Evolutionary conservation across 345 rosid genomes (phyloP).

Genomic region (Salix brachista): DNA sequence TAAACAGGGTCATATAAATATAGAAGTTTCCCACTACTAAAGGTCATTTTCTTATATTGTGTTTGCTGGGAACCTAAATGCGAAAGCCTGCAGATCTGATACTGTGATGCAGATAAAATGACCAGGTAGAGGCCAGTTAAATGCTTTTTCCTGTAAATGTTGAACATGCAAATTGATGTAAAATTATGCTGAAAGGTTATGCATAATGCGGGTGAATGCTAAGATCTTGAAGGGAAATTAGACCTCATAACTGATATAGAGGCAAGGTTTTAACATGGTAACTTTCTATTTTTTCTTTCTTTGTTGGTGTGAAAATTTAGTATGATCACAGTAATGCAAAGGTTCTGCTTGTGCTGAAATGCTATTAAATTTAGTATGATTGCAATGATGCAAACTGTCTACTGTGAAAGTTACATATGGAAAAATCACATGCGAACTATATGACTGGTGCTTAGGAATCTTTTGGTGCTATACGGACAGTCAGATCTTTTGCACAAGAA

Average conservation of each 20-base stretch:
- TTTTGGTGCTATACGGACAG: slow-evolving; percentile 92
- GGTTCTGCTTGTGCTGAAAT: not conserved
- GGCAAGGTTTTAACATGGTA: not conserved
- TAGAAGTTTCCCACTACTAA: not conserved
- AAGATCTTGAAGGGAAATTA: not conserved
- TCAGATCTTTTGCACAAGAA: slow-evolving; percentile 94
- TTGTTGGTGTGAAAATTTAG: not conserved
- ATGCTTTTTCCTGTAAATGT: not conserved
- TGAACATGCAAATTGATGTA: not conserved
- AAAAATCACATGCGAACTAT: not conserved
- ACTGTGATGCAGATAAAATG: not conserved
- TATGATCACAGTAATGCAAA: not conserved
- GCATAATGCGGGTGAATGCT: not conserved
- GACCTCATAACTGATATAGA: not conserved
- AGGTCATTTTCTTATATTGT: not conserved
- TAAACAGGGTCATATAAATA: not conserved
- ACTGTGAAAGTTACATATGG: not conserved
- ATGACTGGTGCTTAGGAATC: slow-evolving; percentile 58
- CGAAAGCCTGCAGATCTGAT: not conserved
- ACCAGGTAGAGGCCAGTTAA: not conserved
- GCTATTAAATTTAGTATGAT: not conserved
- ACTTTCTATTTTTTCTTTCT: not conserved
- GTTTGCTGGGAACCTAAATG: not conserved
- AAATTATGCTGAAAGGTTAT: not conserved
- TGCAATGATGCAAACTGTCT: not conserved